Evolutionary conservation across 495 filamentous ascomycete genomes (phyloP).

Genomic region (Hypoxylon rickii): DNA sequence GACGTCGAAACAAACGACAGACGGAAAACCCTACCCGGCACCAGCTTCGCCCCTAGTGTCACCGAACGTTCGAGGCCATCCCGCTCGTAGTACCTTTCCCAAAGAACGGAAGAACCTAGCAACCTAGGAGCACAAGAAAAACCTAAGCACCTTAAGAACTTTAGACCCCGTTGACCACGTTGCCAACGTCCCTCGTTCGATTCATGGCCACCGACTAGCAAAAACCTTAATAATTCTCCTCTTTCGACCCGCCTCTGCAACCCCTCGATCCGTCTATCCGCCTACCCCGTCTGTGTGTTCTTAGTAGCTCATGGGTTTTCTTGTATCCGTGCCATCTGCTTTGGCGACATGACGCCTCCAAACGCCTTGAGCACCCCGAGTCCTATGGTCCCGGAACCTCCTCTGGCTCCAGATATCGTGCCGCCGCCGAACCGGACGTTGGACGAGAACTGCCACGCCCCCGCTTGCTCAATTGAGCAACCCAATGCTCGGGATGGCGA

Average conservation of each 20-base stretch:
- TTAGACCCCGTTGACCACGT: background rate
- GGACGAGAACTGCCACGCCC: conserved; percentile 12
- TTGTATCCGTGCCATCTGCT: conserved; percentile 22
- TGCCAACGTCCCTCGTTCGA: conserved; percentile 4
- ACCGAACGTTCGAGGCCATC: conserved; percentile 31
- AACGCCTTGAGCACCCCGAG: conserved; percentile 19
- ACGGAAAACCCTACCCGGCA: background rate
- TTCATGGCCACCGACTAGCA: conserved; percentile 24
- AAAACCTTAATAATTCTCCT: conserved; percentile 14
- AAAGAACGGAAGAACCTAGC: background rate
- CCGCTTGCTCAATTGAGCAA: conserved; percentile 14
- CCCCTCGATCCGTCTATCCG: background rate
- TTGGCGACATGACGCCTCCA: conserved; percentile 33
- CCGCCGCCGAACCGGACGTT: conserved; percentile 6
- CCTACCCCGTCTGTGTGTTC: conserved; percentile 8
- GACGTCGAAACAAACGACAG: background rate
- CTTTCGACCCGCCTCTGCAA: background rate
- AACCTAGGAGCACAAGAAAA: background rate
- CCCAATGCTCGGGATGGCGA: conserved; percentile 13
- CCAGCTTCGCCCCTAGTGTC: conserved; percentile 15
- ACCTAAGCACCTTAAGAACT: background rate
- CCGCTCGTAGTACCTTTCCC: background rate
- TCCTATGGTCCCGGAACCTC: conserved; percentile 21
- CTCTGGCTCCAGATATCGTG: conserved; percentile 13
- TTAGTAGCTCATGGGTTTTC: conserved; percentile 28